Percentiles rank a stretch among this genome's conserved stretches.
Conservation (phyloP, 441 rosid genomes). For the Erysimum cheiri region DNA sequence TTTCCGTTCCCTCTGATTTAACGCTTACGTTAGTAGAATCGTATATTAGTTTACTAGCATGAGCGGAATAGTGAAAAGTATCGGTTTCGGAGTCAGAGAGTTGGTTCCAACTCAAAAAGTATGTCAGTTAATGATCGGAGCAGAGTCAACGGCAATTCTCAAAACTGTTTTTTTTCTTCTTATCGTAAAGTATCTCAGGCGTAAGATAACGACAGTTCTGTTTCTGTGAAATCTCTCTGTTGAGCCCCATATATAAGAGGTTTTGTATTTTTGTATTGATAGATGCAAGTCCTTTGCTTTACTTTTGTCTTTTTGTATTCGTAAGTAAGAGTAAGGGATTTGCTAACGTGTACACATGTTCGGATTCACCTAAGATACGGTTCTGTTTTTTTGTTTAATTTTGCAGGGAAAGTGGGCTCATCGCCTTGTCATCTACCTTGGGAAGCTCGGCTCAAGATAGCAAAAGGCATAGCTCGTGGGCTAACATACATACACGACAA, state of each 20-base stretch:
- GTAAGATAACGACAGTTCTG: slow-evolving; percentile 44
- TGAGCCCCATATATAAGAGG: slow-evolving; percentile 19
- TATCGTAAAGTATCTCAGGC: slow-evolving; percentile 46
- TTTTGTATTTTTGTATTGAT: slow-evolving; percentile 40
- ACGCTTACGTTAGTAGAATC: slow-evolving; percentile 42
- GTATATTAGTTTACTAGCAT: slow-evolving; percentile 26
- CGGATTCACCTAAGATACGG: background rate
- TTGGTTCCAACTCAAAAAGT: slow-evolving; percentile 49
- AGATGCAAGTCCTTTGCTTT: slow-evolving; percentile 27
- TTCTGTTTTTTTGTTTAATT: background rate
- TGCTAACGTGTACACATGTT: slow-evolving; percentile 28
- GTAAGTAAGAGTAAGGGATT: slow-evolving; percentile 31
- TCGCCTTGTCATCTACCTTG: slow-evolving; percentile 80
- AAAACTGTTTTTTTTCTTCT: slow-evolving; percentile 16
- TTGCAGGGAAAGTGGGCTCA: slow-evolving; percentile 79
- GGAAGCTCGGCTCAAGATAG: slow-evolving; percentile 85
- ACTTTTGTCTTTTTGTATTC: slow-evolving; percentile 33
- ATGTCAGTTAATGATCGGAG: slow-evolving; percentile 57
- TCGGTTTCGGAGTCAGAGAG: slow-evolving; percentile 56
- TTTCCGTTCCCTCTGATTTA: background rate
- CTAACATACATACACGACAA: slow-evolving; percentile 79
- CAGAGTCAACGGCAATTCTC: slow-evolving; percentile 53
- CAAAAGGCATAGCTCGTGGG: slow-evolving; percentile 80
- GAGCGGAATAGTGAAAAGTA: slow-evolving; percentile 30
- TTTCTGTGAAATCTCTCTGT: slow-evolving; percentile 34